phyloP scores from a whole-genome alignment of 2,329 filamentous ascomycete species.

The Penicillium sp. region DNA sequence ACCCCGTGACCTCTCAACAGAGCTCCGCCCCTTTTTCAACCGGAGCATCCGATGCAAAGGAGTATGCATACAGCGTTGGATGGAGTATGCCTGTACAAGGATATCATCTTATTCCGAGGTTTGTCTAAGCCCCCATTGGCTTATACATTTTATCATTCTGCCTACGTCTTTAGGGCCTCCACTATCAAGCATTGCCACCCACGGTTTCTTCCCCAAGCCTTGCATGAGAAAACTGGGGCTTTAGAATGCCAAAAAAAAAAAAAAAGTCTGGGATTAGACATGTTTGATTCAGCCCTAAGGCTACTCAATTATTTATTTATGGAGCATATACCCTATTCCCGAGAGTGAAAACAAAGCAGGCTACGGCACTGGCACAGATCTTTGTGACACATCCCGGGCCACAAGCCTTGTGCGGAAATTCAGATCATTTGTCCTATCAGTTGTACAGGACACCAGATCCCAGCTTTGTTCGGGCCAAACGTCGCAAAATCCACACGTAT shows the following conservation, averaged over 20 bases:
- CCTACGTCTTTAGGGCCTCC: neutral
- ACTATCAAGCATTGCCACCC: slow-evolving; percentile 2
- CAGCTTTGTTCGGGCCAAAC: neutral
- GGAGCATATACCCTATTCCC: neutral
- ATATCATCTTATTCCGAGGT: neutral
- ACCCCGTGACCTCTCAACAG: slow-evolving; percentile 1
- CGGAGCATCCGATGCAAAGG: neutral
- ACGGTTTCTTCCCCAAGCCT: neutral
- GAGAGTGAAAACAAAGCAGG: neutral
- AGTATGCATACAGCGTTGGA: neutral
- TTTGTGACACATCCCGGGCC: neutral
- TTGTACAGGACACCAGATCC: neutral
- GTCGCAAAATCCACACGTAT: neutral
- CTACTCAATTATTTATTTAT: slow-evolving; percentile 1
- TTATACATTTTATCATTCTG: slow-evolving; percentile 5
- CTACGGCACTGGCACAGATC: neutral
- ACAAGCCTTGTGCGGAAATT: neutral
- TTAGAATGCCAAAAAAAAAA: too few relatives aligned
- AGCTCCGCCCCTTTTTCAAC: slow-evolving; percentile 4
- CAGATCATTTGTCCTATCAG: neutral
- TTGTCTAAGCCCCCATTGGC: slow-evolving; percentile 1
- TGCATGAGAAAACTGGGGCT: neutral
- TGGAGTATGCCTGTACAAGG: neutral
- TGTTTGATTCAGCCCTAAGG: neutral
- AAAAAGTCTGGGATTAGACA: neutral